Evolutionary conservation across 148 eudicot genomes (phyloP), one percentile per base, ranked within the genome.

Genomic region (Chenopodium quinoa): DNA sequence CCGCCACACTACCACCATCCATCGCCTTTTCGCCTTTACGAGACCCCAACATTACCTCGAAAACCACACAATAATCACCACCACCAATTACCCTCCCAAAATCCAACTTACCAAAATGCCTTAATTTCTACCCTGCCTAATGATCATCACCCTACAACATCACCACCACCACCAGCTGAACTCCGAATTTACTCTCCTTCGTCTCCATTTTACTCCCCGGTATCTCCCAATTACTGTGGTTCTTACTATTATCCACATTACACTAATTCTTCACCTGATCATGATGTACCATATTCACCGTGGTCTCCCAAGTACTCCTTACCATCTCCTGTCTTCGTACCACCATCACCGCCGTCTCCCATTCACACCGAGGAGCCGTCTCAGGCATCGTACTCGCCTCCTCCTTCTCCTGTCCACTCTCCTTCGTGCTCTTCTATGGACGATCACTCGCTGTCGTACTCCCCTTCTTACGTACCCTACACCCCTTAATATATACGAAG

Each of bases 211-310:
- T 78, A 78, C 80, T 78, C 73, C 25, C 20, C 80, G 1, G 80
- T 78, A 11, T 78, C 80, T 9, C 80, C 80, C 37, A 67, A 78
- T n/a, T 78, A 78, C 74, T 78, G 80, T 31, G 73, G 73, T 7
- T 9, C 25, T 16, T 78, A 78, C 56, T 78, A 78, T 48, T 78
- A 27, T 29, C 60, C 73, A 2, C 37, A 13, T 32, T 23, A 14
- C 4, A 68, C 16, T 29, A 12, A 20, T 68, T 13, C 40, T 3
- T 1, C 46, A 0, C 2, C 1, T 7, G 40, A 44, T 9, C 10
- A 29, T 10, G 0, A 40, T 23, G 54, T 3, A 1, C 27, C 23
- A 6, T 66, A 78, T 58, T 78, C 44, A n/a, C 31, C 76, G 0
- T 46, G 31, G 56, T 44, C 31, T 22, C 56, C 54, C 34, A 12